Base-by-base conservation (phyloP, 805 yeast genomes). In the Geotrichum ghanense region DNA sequence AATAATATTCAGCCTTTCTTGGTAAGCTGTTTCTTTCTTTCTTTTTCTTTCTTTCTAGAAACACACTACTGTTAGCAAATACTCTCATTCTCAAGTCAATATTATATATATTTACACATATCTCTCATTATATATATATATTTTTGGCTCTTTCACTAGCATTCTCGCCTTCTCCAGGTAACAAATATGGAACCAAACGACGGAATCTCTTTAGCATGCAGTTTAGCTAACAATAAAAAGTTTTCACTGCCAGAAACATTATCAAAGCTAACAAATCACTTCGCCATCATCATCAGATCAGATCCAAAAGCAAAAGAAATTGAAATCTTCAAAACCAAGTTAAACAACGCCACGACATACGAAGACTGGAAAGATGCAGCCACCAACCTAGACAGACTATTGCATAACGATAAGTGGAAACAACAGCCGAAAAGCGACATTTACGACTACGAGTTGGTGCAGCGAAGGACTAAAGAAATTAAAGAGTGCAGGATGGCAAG, bases 381-480 rank as follows among this genome's bases (percentile, higher is more conserved):
- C 5, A 57, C 70, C 21, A 61, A 75, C 49, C 67, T 90, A 22
- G 98, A 90, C 59, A 69, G 68, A 22, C 57, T 83, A 16, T 69
- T 78, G 47, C 78, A 80, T 19, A 75, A 78, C 52, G 77, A 81
- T 45, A 58, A 64, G 14, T 90, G 98, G 98, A 88, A 88, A 57
- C 56, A 66, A 16, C 71, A 70, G 2, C 57, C 55, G 24, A 78
- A 74, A 50, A 76, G 87, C 1, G 69, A 72, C n/a, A 62, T 83
- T 21, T 92, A 87, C 58, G 96, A 92, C 63, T 78, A 77, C 57
- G 69, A 75, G 46, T 64, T 83, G 41, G 74, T 92, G 1, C 64
- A 66, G 49, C 61, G 62, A 7, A 66, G 78, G 48, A 65, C 86
- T 41, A 52, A 56, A 3, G 81, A 80, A 47, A 66, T 92, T 69